phyloP scores from a whole-genome alignment of 495 filamentous ascomycete species.

The Tuber brumale region DNA sequence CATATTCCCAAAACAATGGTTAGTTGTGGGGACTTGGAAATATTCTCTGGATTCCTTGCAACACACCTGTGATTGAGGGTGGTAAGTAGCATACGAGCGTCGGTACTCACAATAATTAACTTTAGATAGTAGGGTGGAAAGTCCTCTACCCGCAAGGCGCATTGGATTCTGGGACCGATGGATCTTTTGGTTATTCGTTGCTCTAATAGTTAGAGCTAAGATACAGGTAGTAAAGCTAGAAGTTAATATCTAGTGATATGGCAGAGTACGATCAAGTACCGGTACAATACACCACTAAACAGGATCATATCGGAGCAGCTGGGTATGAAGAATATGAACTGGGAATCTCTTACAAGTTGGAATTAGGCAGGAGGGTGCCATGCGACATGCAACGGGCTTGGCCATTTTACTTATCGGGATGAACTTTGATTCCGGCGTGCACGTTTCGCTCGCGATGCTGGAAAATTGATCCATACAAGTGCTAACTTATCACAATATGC shows the following conservation, averaged over 20 bases:
- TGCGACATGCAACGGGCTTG: background rate
- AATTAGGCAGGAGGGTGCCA: background rate
- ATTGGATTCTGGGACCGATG: background rate
- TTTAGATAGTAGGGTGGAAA: background rate
- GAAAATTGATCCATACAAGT: background rate
- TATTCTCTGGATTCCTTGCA: background rate
- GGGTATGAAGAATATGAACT: background rate
- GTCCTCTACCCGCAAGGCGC: background rate
- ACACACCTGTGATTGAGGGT: background rate
- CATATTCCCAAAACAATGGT: background rate
- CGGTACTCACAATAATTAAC: background rate
- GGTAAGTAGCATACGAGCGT: background rate
- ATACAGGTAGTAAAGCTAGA: background rate
- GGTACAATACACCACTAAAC: background rate
- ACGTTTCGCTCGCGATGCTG: background rate
- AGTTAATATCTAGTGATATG: background rate
- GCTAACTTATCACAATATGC: background rate
- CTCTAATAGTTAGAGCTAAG: background rate
- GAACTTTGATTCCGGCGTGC: background rate
- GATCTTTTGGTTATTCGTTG: background rate
- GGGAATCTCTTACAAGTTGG: background rate
- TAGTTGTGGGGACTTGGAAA: background rate
- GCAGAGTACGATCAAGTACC: background rate
- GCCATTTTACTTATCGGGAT: background rate
- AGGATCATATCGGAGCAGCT: background rate